These are phyloP conservation scores for Balansia obtecta DNA, from an alignment of 2,329 filamentous ascomycete species.

Conservation along the genomic window DNA sequence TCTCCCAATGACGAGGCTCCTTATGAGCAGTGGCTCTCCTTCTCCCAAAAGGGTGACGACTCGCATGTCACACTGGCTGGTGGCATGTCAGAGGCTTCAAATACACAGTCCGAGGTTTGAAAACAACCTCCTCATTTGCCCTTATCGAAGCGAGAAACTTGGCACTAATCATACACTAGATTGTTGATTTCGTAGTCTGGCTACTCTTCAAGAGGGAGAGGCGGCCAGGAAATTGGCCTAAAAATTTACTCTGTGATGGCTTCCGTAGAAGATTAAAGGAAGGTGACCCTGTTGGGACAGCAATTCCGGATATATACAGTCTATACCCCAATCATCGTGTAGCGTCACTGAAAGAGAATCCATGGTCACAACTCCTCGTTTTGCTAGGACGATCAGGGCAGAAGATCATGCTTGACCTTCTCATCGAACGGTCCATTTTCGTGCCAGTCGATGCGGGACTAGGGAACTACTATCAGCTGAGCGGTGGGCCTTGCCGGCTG, in stretches of 20 bases:
- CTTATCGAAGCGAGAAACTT: background rate
- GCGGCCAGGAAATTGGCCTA: constrained; percentile 36
- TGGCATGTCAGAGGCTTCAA: constrained; percentile 29
- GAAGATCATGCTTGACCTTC: constrained; percentile 61
- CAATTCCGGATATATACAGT: constrained; percentile 53
- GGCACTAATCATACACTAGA: constrained; percentile 29
- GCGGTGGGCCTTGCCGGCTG: constrained; percentile 39
- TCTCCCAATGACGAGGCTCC: constrained; percentile 23
- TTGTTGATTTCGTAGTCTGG: constrained; percentile 69
- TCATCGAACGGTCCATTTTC: constrained; percentile 72
- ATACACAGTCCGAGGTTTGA: constrained; percentile 51
- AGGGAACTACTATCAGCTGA: constrained; percentile 66
- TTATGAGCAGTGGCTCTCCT: constrained; percentile 44
- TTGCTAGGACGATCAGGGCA: constrained; percentile 67
- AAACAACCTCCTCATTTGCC: background rate
- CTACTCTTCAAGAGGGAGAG: constrained; percentile 54
- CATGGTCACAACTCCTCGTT: constrained; percentile 65
- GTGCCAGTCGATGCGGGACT: constrained; percentile 42
- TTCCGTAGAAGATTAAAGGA: constrained; percentile 42
- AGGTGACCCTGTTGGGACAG: constrained; percentile 18
- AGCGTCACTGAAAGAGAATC: constrained; percentile 49
- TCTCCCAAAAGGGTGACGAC: constrained; percentile 50
- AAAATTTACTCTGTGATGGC: constrained; percentile 75
- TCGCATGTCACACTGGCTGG: constrained; percentile 41
- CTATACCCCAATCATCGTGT: constrained; percentile 60